Base-by-base conservation (phyloP, 2,329 filamentous ascomycete genomes). In the Apiospora pterosperma region DNA sequence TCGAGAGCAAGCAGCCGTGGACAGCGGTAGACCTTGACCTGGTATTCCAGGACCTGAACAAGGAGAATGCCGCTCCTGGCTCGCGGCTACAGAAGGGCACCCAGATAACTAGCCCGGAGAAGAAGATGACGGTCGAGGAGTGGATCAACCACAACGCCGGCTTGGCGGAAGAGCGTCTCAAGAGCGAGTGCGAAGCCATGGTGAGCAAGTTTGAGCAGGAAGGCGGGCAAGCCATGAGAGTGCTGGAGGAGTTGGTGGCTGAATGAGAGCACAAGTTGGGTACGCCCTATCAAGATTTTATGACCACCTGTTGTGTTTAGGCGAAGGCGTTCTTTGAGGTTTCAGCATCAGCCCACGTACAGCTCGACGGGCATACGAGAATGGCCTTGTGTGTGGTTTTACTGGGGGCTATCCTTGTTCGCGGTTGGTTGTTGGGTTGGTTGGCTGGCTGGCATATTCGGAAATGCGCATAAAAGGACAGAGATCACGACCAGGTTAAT, bases 111-210 rank as follows among this genome's bases (percentile, higher is more conserved):
- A 91, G 85, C 62, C 86, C 89, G 0, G 96, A 98, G 80, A 93
- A 91, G 81, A 82, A 85, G 41, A 97, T 99, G 94, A 95, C 89
- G 5, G 92, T 98, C 0, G 93, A 97, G 76, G 89, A 97, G 76
- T 99, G 95, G 93, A 91, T 99, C 42, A 82, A 89, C 65, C 86
- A 90, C 77, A 94, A 96, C 69, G 96, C 96, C 0, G 85, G 85
- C 66, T 83, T 90, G 74, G 93, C 92, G 0, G 94, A 98, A 80
- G 87, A 89, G 77, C 90, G 88, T 75, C 81, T 99, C 63, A 90
- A 90, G 73, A 80, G 84, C 39, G 91, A 96, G 75, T 97, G 93
- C 73, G 95, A 98, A 80, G 81, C 87, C 31, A 86, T 97, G 76
- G 92, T 99, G 5, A 86, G 84, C 65, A 82, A 86, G 10, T 98